Base-by-base conservation (phyloP, 129 eudicot species). In the Tagetes patula region DNA sequence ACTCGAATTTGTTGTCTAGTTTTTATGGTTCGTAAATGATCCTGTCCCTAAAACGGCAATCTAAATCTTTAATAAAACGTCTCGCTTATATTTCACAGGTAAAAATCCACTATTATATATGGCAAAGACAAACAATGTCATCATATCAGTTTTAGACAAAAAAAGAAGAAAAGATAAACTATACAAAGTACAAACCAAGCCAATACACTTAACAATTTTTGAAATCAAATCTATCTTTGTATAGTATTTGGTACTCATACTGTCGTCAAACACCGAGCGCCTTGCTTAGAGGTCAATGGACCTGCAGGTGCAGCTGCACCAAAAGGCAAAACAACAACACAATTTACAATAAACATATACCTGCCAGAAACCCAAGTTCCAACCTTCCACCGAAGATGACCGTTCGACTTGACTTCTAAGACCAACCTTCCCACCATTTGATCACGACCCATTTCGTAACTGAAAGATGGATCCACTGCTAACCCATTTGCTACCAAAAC, bases 291-390 rank as follows among this genome's bases (percentile, higher is more conserved):
- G 71, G 74, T 78, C 65, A 86, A 76, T 4, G 92, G 88, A 48
- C 87, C 88, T 64, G 92, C 81, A 62, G 89, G 87, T 36, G 66
- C 77, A 49, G 85, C 70, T 74, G 84, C 67, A 55, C 90, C 88
- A 49, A 88, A 80, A 37, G 87, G 86, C 82, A 91, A 80, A 49
- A 88, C 50, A 12, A 88, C 77, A 40, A 91, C 82, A 50, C 97
- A 91, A 27, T 75, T 88, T n/a, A 88, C 93, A 8, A 78, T 77
- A 32, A 88, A 79, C 80, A 90, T 67, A 45, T 88, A 91, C 74
- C 73, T 79, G 0, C 97, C 91, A 1, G 97, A 83, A 47, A 86
- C 96, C 96, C 95, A 91, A 68, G 79, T 86, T 50, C 90, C 88
- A 10, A 91, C 83, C 71, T 85, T 91, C 97, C 97, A 91, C 64